phyloP scores from a whole-genome alignment of 2,329 filamentous ascomycete species.

The Phyllosticta ampelicida region DNA sequence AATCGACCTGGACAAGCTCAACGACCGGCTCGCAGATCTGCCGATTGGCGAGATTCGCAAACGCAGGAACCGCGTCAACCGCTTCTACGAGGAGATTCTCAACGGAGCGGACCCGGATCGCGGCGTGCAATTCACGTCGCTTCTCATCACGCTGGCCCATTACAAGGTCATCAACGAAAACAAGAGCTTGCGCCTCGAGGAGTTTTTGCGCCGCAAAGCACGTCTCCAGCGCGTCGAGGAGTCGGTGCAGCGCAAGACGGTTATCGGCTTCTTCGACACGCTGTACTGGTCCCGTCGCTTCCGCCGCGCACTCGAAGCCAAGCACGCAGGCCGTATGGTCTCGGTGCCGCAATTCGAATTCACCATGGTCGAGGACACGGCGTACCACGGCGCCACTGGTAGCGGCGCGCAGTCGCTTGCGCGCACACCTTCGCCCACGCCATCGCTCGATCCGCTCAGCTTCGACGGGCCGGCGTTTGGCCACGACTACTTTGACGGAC shows the following conservation, averaged over 20 bases:
- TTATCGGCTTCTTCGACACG: conserved; percentile 93
- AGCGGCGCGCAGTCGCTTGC: conserved; percentile 7
- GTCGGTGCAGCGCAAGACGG: conserved; percentile 78
- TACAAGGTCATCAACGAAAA: conserved; percentile 98
- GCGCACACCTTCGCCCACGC: conserved; percentile 20
- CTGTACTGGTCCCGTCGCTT: conserved; percentile 80
- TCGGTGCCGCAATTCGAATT: conserved; percentile 56
- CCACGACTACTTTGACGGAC: conserved; percentile 1
- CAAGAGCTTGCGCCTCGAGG: conserved; percentile 87
- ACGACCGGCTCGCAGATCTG: conserved; percentile 59
- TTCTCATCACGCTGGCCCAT: conserved; percentile 91
- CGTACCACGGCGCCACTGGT: conserved; percentile 33
- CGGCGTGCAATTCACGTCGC: conserved; percentile 83
- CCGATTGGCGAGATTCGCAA: conserved; percentile 65
- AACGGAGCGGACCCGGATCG: conserved; percentile 82
- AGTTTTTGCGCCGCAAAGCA: conserved; percentile 83
- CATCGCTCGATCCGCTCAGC: neutral
- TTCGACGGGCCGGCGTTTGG: neutral
- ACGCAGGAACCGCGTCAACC: conserved; percentile 69
- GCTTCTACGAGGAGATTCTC: conserved; percentile 95
- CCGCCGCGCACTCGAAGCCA: conserved; percentile 60
- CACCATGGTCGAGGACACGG: conserved; percentile 72
- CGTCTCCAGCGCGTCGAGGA: conserved; percentile 90
- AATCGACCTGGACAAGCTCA: conserved; percentile 67
- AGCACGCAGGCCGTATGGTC: conserved; percentile 66